Conservation (phyloP, 176 grass and related monocot genomes). For the Oryza officinalis region DNA sequence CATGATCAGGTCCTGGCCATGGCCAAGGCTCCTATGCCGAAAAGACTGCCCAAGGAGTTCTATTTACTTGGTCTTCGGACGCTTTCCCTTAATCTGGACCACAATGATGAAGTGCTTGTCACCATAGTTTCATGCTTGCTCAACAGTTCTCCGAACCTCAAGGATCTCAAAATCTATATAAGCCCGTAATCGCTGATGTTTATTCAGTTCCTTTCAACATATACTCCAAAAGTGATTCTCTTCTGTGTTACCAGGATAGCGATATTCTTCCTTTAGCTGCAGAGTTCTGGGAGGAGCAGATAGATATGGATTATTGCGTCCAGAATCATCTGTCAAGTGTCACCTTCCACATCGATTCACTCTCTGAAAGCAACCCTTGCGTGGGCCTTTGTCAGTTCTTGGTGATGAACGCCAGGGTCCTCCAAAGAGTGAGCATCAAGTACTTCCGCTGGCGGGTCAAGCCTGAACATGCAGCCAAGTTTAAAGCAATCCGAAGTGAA, state of each 20-base stretch:
- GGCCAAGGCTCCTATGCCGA: background rate
- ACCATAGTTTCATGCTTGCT: conserved; percentile 39
- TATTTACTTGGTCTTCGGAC: conserved; percentile 1
- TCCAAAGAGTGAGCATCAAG: conserved; percentile 9
- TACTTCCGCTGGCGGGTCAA: background rate
- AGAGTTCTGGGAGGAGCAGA: conserved; percentile 14
- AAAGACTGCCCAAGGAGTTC: conserved; percentile 4
- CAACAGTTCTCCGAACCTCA: conserved; percentile 44
- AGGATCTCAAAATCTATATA: conserved; percentile 39
- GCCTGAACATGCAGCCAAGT: conserved; percentile 13
- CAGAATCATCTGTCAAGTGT: conserved; percentile 2
- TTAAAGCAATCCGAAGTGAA: background rate
- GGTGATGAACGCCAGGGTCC: conserved; percentile 25
- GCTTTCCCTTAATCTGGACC: conserved; percentile 25
- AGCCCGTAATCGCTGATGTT: background rate
- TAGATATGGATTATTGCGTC: background rate
- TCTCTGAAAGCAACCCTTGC: background rate
- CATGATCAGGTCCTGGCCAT: conserved; percentile 25
- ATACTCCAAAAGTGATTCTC: background rate
- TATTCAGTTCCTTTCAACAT: background rate
- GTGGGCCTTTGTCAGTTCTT: conserved; percentile 14
- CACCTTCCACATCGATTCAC: conserved; percentile 6
- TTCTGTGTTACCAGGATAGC: background rate
- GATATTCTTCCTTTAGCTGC: no score
- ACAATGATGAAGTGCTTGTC: conserved; percentile 13